These are phyloP conservation scores for Metarhizium sp. DNA, from an alignment of 2,329 filamentous ascomycete species.

Conservation along the genomic window DNA sequence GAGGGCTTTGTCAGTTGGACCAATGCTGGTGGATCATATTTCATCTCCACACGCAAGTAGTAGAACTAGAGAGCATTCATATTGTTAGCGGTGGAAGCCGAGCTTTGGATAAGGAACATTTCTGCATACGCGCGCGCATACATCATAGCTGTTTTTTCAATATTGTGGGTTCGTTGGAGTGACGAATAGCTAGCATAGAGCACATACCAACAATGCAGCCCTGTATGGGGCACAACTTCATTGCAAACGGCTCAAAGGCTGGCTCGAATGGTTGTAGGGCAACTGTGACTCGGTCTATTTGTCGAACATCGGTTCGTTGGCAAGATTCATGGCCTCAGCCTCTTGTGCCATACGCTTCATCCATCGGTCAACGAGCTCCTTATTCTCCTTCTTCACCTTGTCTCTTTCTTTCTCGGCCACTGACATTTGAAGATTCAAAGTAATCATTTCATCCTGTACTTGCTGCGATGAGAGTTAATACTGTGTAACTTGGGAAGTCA, in stretches of 20 bases:
- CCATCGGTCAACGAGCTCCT: constrained; percentile 83
- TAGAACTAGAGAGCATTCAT: constrained; percentile 16
- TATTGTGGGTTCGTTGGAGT: not conserved
- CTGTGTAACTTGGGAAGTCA: not conserved
- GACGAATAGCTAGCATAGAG: constrained; percentile 15
- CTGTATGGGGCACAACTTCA: not conserved
- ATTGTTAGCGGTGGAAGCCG: constrained; percentile 18
- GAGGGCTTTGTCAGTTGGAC: constrained; percentile 88
- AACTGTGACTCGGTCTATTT: not conserved
- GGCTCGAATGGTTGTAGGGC: not conserved
- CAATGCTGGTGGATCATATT: constrained; percentile 73
- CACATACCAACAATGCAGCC: constrained; percentile 15
- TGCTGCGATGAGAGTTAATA: constrained; percentile 34
- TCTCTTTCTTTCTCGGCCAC: constrained; percentile 70
- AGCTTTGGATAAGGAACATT: constrained; percentile 11
- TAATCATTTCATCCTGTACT: constrained; percentile 87
- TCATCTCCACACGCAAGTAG: constrained; percentile 71
- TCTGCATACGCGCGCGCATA: not conserved
- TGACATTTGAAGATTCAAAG: constrained; percentile 78
- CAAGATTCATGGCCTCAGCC: constrained; percentile 75
- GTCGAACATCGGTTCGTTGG: constrained; percentile 39
- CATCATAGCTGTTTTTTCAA: not conserved
- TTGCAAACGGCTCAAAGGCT: not conserved
- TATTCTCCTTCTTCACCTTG: constrained; percentile 71
- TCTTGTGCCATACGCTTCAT: constrained; percentile 81